Base-by-base conservation (phyloP, 73 alveolate species). In the Paramecium biaurelia region DNA sequence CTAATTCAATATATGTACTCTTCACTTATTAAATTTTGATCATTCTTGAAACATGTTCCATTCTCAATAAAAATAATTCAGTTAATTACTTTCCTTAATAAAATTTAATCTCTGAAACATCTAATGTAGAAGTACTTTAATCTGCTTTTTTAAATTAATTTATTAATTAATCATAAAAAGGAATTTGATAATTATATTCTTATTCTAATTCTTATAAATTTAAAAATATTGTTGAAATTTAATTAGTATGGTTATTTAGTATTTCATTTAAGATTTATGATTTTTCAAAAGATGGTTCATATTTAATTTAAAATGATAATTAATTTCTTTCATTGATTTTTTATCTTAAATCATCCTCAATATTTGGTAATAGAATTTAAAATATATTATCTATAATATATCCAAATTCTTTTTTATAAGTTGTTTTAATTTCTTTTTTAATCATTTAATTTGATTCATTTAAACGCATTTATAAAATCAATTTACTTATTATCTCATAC, bases 201-300 rank as follows among this genome's bases (percentile, higher is more conserved):
- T 1, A 32, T 32, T 63, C 84, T 24, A 63, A 32, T 26, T 63
- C 84, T 30, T 63, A 63, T 14, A 63, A 63, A 12, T 63, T 63
- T 15, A 8, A 12, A 63, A 63, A 63, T 30, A 63, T 63, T 0
- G 41, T 63, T 15, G 41, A 21, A 26, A 63, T 63, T 30, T 26
- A 10, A 11, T 63, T 30, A 9, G 84, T 26, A 30, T 63, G 45
- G 12, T 24, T 11, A 2, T 63, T 30, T 8, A 63, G 45, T 63
- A 26, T 63, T 63, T 63, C 84, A 24, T 32, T 63, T 12, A 63
- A 32, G 5, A 12, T 26, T 10, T 63, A 32, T 63, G 84, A 63
- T 14, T 63, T 63, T 63, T 63, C 84, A 63, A 63, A 63, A 14
- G 84, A 63, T 30, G 84, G 84, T 30, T 63, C 84, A 26, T 63